Evolutionary conservation across 257 asterid genomes (phyloP).

Genomic region (Perilla frutescens): DNA sequence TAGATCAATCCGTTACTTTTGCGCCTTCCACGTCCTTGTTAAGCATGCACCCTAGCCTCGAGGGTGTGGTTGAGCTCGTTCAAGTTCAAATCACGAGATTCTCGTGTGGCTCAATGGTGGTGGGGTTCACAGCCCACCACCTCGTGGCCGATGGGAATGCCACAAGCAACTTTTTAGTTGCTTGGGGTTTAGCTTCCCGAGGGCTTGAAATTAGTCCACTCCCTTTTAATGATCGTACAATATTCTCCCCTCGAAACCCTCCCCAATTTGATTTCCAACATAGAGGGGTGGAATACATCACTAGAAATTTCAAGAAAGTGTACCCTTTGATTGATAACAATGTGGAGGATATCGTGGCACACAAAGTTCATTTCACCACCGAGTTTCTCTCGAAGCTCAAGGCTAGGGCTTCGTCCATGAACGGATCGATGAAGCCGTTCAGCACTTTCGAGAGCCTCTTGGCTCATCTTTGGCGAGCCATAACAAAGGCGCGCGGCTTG

Average conservation of each 20-base stretch:
- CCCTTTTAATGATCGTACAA: constrained; percentile 62
- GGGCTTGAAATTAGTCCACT: constrained; percentile 48
- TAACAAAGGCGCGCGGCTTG: constrained; percentile 74
- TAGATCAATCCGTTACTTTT: constrained; percentile 50
- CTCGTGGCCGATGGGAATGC: constrained; percentile 78
- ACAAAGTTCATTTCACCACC: constrained; percentile 59
- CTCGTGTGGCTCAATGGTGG: constrained; percentile 78
- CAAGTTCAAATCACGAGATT: constrained; percentile 85
- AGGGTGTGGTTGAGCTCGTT: constrained; percentile 60
- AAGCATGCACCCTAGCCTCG: constrained; percentile 66
- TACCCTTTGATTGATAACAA: constrained; percentile 45
- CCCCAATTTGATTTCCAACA: constrained; percentile 68
- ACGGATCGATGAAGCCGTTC: constrained; percentile 48
- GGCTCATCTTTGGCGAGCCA: constrained; percentile 82
- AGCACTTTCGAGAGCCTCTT: constrained; percentile 83
- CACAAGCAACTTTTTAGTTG: constrained; percentile 70
- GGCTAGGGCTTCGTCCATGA: constrained; percentile 57
- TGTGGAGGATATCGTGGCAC: constrained; percentile 56
- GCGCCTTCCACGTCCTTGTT: constrained; percentile 58
- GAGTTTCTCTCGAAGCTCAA: constrained; percentile 69
- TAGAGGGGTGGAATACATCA: constrained; percentile 60
- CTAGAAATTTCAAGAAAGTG: constrained; percentile 38
- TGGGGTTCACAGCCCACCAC: constrained; percentile 85
- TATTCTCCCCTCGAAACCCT: constrained; percentile 63
- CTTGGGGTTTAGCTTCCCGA: constrained; percentile 85